These are phyloP conservation scores for Tetracladium setigerum DNA, from an alignment of 495 filamentous ascomycete species.

Conservation along the genomic window DNA sequence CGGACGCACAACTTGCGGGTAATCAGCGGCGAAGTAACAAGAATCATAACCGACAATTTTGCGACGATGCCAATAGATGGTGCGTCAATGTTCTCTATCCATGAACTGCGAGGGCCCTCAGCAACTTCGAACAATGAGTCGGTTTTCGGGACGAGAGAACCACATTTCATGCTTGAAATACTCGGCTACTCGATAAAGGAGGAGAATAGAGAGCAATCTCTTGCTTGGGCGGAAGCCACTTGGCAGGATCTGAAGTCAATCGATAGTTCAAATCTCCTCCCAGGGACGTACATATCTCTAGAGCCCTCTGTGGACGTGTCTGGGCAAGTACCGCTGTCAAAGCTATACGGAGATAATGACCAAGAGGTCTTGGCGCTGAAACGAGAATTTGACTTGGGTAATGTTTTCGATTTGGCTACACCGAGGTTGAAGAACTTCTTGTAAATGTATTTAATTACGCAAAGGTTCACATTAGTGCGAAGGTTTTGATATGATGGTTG, in stretches of 20 bases:
- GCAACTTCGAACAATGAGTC: slow-evolving; percentile 13
- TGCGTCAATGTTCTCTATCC: slow-evolving; percentile 24
- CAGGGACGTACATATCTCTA: slow-evolving; percentile 26
- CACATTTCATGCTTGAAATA: slow-evolving; percentile 34
- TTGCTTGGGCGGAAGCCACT: slow-evolving; percentile 23
- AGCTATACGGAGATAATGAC: slow-evolving; percentile 19
- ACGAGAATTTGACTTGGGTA: slow-evolving; percentile 23
- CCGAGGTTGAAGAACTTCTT: slow-evolving; percentile 16
- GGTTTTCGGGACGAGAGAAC: slow-evolving; percentile 26
- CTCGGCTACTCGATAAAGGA: slow-evolving; percentile 13
- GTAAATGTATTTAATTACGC: neutral
- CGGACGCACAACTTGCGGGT: slow-evolving; percentile 20
- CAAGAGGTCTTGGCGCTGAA: slow-evolving; percentile 24
- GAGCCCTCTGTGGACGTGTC: slow-evolving; percentile 6
- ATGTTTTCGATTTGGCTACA: slow-evolving; percentile 26
- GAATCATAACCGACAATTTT: slow-evolving; percentile 18
- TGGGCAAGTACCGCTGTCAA: slow-evolving; percentile 5
- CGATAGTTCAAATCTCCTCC: slow-evolving; percentile 18
- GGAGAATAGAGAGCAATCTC: neutral
- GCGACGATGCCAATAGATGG: slow-evolving; percentile 21
- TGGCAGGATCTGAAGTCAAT: slow-evolving; percentile 14
- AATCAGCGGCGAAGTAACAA: slow-evolving; percentile 19
- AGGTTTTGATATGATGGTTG: too few relatives aligned
- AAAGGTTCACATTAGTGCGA: too few relatives aligned
- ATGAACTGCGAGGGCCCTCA: slow-evolving; percentile 25